Conservation (phyloP, 257 asterid species). For the Ehretia macrophylla region DNA sequence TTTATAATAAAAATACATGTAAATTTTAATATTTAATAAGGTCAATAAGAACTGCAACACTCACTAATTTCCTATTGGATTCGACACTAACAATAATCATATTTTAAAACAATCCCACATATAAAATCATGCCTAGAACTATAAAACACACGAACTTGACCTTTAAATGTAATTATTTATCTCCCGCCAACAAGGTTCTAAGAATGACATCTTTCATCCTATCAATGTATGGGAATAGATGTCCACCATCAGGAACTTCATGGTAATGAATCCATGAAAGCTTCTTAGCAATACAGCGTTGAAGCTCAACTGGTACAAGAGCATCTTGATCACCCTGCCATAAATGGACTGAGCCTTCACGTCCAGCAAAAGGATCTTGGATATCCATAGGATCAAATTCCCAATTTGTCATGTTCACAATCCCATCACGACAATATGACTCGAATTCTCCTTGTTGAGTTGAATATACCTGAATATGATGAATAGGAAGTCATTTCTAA, state of each 20-base stretch:
- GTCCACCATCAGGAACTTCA: too few species aligned
- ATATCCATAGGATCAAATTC: conserved; percentile 50
- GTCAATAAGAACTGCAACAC: too few species aligned
- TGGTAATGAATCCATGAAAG: conserved; percentile 65
- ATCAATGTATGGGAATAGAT: neutral
- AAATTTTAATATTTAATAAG: too few species aligned
- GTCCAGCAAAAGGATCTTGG: conserved; percentile 26
- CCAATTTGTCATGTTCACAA: conserved; percentile 46
- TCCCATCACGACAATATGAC: conserved; percentile 48
- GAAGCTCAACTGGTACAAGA: conserved; percentile 41
- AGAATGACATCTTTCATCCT: neutral
- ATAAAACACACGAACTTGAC: too few species aligned
- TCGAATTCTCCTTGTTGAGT: conserved; percentile 37
- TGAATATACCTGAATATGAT: conserved; percentile 26
- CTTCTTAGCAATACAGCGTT: conserved; percentile 32
- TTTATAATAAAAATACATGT: too few species aligned
- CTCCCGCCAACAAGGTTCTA: neutral
- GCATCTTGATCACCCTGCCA: conserved; percentile 56
- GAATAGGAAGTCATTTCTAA: neutral
- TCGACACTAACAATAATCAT: too few species aligned
- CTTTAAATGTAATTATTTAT: too few species aligned
- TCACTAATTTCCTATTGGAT: too few species aligned
- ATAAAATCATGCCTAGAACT: neutral
- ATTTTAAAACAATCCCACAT: neutral
- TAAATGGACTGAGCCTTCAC: conserved; percentile 42